phyloP scores from a whole-genome alignment of 768 basidiomycete species.

The Suillus lakei region DNA sequence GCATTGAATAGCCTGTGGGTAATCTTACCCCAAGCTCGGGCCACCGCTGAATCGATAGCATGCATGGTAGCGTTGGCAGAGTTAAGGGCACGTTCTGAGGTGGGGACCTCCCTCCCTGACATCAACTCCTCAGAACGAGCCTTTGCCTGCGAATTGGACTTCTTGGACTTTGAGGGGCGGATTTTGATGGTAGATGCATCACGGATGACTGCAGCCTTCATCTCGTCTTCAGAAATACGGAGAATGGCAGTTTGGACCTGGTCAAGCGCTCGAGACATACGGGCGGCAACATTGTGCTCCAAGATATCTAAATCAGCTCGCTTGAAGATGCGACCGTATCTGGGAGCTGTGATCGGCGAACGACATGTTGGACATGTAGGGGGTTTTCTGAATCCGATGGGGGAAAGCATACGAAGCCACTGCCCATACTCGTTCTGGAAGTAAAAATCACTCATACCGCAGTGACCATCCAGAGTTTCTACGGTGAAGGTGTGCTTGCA shows the following conservation, averaged over 20 bases:
- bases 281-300: conserved; percentile 62
- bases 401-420: conserved; percentile 51
- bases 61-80: conserved; percentile 29
- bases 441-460: conserved; percentile 58
- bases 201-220: conserved; percentile 18
- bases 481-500: conserved; percentile 74
- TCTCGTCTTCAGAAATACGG: conserved; percentile 28
- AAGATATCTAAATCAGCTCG: conserved; percentile 66
- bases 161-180: conserved; percentile 18
- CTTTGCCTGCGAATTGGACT: conserved; percentile 7
- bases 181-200: conserved; percentile 20
- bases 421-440: conserved; percentile 33
- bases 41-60: conserved; percentile 36
- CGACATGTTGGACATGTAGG: conserved; percentile 71
- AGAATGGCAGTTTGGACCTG: conserved; percentile 33
- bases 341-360: conserved; percentile 54
- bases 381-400: conserved; percentile 42
- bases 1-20: conserved; percentile 40
- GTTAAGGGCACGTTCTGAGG: conserved; percentile 32
- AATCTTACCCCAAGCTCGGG: conserved; percentile 43
- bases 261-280: conserved; percentile 52
- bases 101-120: conserved; percentile 23
- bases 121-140: conserved; percentile 21
- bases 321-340: conserved; percentile 67
- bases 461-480: conserved; percentile 70